Percentiles rank a stretch among this genome's conserved stretches.
These are phyloP conservation scores for Penicillium malachiteum DNA, from an alignment of 495 filamentous ascomycete genomes.

Conservation along the genomic window DNA sequence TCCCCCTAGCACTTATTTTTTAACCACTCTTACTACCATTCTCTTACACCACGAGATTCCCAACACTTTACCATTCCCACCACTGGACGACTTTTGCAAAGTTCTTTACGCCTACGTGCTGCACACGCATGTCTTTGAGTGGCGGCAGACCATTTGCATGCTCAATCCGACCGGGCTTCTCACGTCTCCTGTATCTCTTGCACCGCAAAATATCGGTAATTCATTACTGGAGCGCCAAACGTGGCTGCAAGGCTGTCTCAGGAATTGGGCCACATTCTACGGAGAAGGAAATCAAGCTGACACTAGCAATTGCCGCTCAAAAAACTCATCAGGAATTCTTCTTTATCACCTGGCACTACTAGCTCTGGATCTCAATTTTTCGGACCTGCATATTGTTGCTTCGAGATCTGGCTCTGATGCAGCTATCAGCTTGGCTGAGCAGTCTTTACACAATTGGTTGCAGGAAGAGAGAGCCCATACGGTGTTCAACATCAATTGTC, in stretches of 20 bases:
- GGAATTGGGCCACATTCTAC: constrained; percentile 1
- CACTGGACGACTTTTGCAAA: constrained; percentile 23
- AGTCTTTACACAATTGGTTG: constrained; percentile 15
- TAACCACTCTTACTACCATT: constrained; percentile 22
- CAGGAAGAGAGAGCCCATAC: constrained; percentile 15
- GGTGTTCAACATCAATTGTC: constrained; percentile 1
- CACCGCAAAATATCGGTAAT: constrained; percentile 5
- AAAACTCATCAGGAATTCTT: constrained; percentile 3
- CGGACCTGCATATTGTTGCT: constrained; percentile 3
- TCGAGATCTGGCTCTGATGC: constrained; percentile 13
- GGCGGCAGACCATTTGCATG: constrained; percentile 19
- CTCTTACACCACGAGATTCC: constrained; percentile 9
- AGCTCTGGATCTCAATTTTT: constrained; percentile 3
- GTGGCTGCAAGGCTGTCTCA: background rate
- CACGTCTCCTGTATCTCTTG: background rate
- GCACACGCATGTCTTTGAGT: constrained; percentile 29
- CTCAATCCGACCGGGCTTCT: constrained; percentile 3
- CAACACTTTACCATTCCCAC: constrained; percentile 7
- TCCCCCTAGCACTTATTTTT: constrained; percentile 21
- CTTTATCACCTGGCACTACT: constrained; percentile 1
- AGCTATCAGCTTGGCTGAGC: constrained; percentile 17
- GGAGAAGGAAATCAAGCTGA: background rate
- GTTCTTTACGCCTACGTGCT: constrained; percentile 25
- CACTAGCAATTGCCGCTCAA: background rate
- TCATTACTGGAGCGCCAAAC: background rate